phyloP scores from a whole-genome alignment of 169 alveolate genomes.

The Cytauxzoon felis region DNA sequence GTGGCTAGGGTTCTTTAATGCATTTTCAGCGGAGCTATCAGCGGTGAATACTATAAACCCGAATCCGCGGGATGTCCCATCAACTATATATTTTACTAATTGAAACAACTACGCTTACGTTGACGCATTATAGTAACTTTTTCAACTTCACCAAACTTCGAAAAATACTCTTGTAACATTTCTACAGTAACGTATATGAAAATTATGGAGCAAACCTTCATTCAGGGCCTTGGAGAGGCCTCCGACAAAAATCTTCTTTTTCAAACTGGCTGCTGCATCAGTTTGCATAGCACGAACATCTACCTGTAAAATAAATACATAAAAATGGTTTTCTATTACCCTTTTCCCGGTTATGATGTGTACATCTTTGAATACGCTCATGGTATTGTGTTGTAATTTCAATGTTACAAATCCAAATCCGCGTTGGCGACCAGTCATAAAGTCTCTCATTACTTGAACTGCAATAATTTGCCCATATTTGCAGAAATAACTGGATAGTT shows the following conservation, averaged over 20 bases:
- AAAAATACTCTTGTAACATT: conserved; percentile 53
- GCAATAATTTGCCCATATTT: conserved; percentile 46
- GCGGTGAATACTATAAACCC: conserved; percentile 52
- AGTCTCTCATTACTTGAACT: conserved; percentile 56
- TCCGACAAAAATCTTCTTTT: conserved; percentile 57
- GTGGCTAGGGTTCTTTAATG: conserved; percentile 49
- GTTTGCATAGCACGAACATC: conserved; percentile 55
- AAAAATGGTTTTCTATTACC: too few relatives aligned
- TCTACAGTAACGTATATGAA: not conserved
- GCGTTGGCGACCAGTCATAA: conserved; percentile 38
- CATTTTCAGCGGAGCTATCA: conserved; percentile 40
- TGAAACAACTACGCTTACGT: not conserved
- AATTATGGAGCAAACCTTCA: conserved; percentile 8
- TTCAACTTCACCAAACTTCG: conserved; percentile 42
- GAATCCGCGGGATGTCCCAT: conserved; percentile 59
- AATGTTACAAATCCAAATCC: conserved; percentile 59
- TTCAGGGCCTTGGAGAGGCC: conserved; percentile 51
- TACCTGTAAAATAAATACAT: conserved; percentile 8
- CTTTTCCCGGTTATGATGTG: conserved; percentile 43
- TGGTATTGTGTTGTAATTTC: conserved; percentile 27
- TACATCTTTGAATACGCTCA: conserved; percentile 34
- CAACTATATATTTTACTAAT: conserved; percentile 8
- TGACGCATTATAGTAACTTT: conserved; percentile 60
- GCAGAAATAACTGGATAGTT: conserved; percentile 16
- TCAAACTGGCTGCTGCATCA: conserved; percentile 28